These are phyloP conservation scores for Rutstroemia sp. DNA, from an alignment of 2,329 filamentous ascomycete genomes.

Conservation along the genomic window DNA sequence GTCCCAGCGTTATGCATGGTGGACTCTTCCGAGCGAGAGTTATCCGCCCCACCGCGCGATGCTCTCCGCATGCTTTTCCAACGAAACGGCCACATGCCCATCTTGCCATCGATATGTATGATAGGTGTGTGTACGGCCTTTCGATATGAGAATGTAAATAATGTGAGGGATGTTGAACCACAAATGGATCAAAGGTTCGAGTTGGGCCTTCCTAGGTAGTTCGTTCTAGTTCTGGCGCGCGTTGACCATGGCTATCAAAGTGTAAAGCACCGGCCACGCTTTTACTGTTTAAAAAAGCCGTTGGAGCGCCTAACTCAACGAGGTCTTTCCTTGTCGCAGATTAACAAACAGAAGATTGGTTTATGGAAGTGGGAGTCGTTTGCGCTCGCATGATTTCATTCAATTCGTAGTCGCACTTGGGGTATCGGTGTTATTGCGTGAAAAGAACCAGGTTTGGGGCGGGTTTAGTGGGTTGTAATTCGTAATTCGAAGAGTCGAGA, in stretches of 20 bases:
- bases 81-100: slow-evolving; percentile 81
- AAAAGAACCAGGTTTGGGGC: no score
- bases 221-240: slow-evolving; percentile 6
- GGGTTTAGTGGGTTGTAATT: background rate
- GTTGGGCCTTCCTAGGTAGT: background rate
- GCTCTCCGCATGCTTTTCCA: slow-evolving; percentile 62
- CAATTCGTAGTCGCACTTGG: background rate
- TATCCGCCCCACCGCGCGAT: slow-evolving; percentile 45
- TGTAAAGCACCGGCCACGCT: background rate
- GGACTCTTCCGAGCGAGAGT: slow-evolving; percentile 46
- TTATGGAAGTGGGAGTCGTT: slow-evolving; percentile 3
- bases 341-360: slow-evolving; percentile 7
- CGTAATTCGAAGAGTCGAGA: background rate
- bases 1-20: slow-evolving; percentile 31
- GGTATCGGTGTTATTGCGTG: no score
- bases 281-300: background rate
- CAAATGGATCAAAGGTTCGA: background rate
- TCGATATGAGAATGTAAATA: background rate
- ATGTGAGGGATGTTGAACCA: background rate
- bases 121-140: slow-evolving; percentile 9
- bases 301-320: slow-evolving; percentile 1
- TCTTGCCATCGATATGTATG: slow-evolving; percentile 33
- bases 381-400: slow-evolving; percentile 7
- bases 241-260: slow-evolving; percentile 3
- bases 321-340: slow-evolving; percentile 10